Evolutionary conservation across 129 eudicot species (phyloP).

Genomic region (Artemisia annua): DNA sequence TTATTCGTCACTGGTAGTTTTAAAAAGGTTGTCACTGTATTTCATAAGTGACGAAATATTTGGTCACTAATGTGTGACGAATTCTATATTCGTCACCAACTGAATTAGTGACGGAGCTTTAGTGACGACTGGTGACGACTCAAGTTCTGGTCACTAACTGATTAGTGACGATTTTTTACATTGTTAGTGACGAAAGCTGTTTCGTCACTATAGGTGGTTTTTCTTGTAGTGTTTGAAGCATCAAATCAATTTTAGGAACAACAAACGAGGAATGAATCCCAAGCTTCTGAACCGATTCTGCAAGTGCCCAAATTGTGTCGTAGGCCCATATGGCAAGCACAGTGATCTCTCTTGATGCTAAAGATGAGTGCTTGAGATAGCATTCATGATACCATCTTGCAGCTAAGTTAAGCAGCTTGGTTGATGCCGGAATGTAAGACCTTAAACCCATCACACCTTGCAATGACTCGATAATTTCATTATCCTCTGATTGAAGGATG

Average conservation of each 20-base stretch:
- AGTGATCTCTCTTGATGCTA: conserved; percentile 25
- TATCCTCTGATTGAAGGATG: conserved; percentile 22
- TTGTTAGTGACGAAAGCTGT: no score
- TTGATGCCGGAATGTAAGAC: conserved; percentile 42
- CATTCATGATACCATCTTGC: conserved; percentile 38
- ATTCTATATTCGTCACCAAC: no score
- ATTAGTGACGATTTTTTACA: no score
- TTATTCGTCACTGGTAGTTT: no score
- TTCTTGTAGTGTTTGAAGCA: background rate
- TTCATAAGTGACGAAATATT: no score
- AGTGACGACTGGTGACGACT: no score
- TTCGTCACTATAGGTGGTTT: no score
- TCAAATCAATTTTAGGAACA: conserved; percentile 24
- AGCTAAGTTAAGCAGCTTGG: conserved; percentile 25
- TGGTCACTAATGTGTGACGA: no score
- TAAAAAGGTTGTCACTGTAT: no score
- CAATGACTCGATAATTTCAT: conserved; percentile 26
- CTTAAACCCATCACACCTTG: conserved; percentile 49
- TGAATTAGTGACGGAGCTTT: no score
- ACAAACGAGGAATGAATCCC: conserved; percentile 4
- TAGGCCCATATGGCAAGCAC: conserved; percentile 50
- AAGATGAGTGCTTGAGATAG: background rate
- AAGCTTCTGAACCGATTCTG: conserved; percentile 39
- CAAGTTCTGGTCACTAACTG: no score
- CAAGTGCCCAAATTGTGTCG: conserved; percentile 50